Evolutionary conservation across 75 land plant species (phyloP).

Genomic region (Isoetes taiwanensis): DNA sequence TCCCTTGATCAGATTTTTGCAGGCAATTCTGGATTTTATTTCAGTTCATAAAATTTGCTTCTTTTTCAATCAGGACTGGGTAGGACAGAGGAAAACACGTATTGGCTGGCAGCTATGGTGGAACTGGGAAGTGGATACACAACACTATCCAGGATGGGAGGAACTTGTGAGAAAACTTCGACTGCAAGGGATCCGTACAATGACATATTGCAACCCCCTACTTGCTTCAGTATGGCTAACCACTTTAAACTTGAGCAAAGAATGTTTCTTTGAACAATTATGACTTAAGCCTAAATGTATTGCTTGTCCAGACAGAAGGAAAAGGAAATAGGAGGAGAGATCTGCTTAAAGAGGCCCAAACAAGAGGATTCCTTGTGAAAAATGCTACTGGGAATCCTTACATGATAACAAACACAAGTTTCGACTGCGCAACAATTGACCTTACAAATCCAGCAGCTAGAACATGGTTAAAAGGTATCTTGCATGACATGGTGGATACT

Average conservation of each 20-base stretch:
- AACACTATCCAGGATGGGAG: slow-evolving; percentile 51
- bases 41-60: too few relatives aligned
- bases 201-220: slow-evolving; percentile 87
- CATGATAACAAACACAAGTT: slow-evolving; percentile 84
- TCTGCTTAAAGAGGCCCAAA: slow-evolving; percentile 51
- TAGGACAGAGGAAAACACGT: slow-evolving; percentile 70
- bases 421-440: slow-evolving; percentile 78
- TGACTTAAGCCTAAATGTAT: too few relatives aligned
- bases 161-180: slow-evolving; percentile 46
- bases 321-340: slow-evolving; percentile 43
- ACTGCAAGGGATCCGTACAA: slow-evolving; percentile 35
- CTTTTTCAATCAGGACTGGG: slow-evolving; percentile 73
- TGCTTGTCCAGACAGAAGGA: slow-evolving; percentile 32
- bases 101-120: slow-evolving; percentile 92
- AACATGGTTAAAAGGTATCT: slow-evolving; percentile 55
- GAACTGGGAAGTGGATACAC: slow-evolving; percentile 86
- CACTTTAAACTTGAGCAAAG: too few relatives aligned
- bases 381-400: slow-evolving; percentile 40
- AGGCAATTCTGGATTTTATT: too few relatives aligned
- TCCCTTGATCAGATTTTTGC: background rate
- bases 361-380: slow-evolving; percentile 43
- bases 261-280: too few relatives aligned
- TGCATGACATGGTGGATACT: slow-evolving; percentile 52
- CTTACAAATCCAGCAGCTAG: slow-evolving; percentile 58
- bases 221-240: slow-evolving; percentile 48